phyloP scores from a whole-genome alignment of 257 asterid species.

The Jacaranda mimosifolia region DNA sequence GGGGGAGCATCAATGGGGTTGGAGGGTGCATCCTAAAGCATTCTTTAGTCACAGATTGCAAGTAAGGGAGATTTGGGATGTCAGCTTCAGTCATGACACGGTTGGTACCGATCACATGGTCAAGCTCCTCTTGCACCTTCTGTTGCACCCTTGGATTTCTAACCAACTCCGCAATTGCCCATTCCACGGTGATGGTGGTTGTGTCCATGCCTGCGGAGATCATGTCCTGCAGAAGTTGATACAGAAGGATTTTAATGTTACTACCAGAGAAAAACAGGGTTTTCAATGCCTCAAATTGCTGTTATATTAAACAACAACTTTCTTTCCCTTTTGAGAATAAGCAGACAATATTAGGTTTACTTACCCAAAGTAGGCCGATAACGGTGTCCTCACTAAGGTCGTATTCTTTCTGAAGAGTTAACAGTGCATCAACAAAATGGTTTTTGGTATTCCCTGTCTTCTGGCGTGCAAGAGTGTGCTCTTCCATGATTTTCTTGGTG shows the following conservation, averaged over 20 bases:
- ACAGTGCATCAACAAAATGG: slow-evolving; percentile 85
- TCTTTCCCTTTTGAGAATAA: too few species aligned
- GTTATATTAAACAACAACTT: too few species aligned
- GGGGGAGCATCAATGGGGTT: slow-evolving; percentile 87
- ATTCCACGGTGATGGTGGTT: slow-evolving; percentile 73
- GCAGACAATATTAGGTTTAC: background rate
- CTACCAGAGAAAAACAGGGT: too few species aligned
- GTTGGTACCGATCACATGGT: slow-evolving; percentile 62
- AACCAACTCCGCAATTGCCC: slow-evolving; percentile 86
- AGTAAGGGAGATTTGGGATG: slow-evolving; percentile 68
- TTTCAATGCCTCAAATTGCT: too few species aligned
- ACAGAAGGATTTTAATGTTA: background rate
- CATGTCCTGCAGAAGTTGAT: slow-evolving; percentile 68
- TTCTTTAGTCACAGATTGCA: slow-evolving; percentile 72
- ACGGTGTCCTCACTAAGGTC: slow-evolving; percentile 75
- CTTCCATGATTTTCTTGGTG: slow-evolving; percentile 80
- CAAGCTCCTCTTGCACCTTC: slow-evolving; percentile 81
- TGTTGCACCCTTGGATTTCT: slow-evolving; percentile 82
- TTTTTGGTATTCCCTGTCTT: slow-evolving; percentile 72
- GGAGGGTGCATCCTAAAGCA: slow-evolving; percentile 83
- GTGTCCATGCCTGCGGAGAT: slow-evolving; percentile 95
- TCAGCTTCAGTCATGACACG: slow-evolving; percentile 71
- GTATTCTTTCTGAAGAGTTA: slow-evolving; percentile 74
- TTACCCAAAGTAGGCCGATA: slow-evolving; percentile 86
- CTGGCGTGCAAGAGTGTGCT: slow-evolving; percentile 70